Conservation (phyloP, 768 basidiomycete species). For the Clitopilus passeckerianus region DNA sequence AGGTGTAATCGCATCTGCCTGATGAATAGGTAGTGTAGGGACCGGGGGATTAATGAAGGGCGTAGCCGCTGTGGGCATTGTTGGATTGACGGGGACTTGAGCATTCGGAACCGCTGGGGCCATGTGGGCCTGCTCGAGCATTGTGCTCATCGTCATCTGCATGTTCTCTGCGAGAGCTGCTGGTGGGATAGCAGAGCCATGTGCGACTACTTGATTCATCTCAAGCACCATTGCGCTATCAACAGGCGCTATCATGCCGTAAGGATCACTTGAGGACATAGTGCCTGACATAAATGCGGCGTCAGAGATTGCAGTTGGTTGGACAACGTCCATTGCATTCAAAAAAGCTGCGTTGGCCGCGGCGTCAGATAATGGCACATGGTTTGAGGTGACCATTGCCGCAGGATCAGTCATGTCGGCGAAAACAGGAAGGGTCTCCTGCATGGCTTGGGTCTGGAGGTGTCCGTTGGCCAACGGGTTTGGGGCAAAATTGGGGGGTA, state of each 20-base stretch:
- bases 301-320: conserved; percentile 19
- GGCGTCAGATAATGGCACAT: conserved; percentile 33
- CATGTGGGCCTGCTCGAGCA: background rate
- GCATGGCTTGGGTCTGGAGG: conserved; percentile 19
- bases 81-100: background rate
- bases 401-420: conserved; percentile 23
- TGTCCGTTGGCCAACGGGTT: conserved; percentile 11
- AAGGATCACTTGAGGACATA: conserved; percentile 28
- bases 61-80: background rate
- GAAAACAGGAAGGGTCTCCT: conserved; percentile 28
- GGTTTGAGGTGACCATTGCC: conserved; percentile 24
- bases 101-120: background rate
- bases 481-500: conserved; percentile 17
- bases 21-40: conserved; percentile 9
- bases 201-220: background rate
- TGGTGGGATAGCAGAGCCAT: background rate
- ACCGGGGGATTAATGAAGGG: background rate
- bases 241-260: conserved; percentile 22
- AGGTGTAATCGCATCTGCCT: conserved; percentile 9
- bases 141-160: background rate
- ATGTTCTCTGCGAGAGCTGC: background rate
- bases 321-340: conserved; percentile 27
- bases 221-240: conserved; percentile 13
- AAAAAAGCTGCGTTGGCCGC: conserved; percentile 26
- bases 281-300: conserved; percentile 36